Conservation (phyloP, 2,329 filamentous ascomycete genomes). For the Cladosporium velox region DNA sequence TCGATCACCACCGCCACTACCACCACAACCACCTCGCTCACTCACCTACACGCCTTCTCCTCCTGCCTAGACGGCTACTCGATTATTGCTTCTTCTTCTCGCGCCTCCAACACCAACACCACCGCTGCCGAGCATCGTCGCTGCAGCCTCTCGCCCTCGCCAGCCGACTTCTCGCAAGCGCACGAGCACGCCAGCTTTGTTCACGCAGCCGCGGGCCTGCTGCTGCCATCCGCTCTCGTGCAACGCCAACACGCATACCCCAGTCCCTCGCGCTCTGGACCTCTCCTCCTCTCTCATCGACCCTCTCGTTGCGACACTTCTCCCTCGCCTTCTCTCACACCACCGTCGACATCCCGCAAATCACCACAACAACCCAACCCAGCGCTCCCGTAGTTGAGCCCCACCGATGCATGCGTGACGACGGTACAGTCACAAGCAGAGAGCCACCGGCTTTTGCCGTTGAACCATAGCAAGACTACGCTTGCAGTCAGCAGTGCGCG, state of each 20-base stretch:
- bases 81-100: neutral
- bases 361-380: neutral
- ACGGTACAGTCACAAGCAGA: conserved; percentile 1
- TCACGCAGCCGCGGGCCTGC: conserved; percentile 12
- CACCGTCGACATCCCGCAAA: neutral
- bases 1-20: conserved; percentile 2
- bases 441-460: conserved; percentile 5
- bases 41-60: neutral
- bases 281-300: neutral
- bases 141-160: neutral
- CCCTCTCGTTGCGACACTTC: neutral
- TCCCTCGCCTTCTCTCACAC: neutral
- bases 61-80: neutral
- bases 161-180: conserved; percentile 2
- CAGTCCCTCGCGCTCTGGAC: neutral
- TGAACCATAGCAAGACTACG: neutral
- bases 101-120: neutral
- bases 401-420: conserved; percentile 18
- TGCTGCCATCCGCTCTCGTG: conserved; percentile 19
- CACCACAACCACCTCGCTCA: neutral
- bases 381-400: neutral
- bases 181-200: conserved; percentile 20
- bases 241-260: neutral
- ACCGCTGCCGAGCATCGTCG: neutral
- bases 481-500: neutral